Evolutionary conservation across 331 rosid genomes (phyloP).

Genomic region (Prunus yedoensis): DNA sequence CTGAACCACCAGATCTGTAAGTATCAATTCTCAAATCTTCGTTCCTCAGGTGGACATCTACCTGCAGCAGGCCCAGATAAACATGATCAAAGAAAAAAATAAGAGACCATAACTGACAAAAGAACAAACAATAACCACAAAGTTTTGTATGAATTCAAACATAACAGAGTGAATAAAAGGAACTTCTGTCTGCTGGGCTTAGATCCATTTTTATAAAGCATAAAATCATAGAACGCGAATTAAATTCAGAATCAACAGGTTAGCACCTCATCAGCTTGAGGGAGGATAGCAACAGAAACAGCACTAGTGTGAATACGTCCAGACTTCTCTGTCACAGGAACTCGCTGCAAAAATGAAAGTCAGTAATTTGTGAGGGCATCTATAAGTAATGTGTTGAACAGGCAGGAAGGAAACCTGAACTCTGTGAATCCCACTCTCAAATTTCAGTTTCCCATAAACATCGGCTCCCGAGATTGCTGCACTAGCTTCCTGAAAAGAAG

Average conservation of each 20-base stretch:
- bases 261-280: slow-evolving; percentile 88
- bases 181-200: neutral
- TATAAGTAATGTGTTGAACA: slow-evolving; percentile 14
- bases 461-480: neutral
- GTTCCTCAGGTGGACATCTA: slow-evolving; percentile 82
- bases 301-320: slow-evolving; percentile 98
- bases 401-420: slow-evolving; percentile 65
- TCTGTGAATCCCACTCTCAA: slow-evolving; percentile 94
- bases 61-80: slow-evolving; percentile 45
- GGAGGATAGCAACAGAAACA: slow-evolving; percentile 91
- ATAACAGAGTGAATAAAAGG: neutral
- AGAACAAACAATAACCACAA: neutral
- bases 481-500: no score
- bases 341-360: slow-evolving; percentile 54
- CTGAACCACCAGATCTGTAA: slow-evolving; percentile 88
- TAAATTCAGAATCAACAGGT: neutral
- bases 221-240: no score
- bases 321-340: slow-evolving; percentile 80
- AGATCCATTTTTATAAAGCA: no score
- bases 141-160: neutral
- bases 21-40: slow-evolving; percentile 83
- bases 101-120: neutral
- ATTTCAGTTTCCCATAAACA: slow-evolving; percentile 84
- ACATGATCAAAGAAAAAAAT: slow-evolving; percentile 1
- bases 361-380: slow-evolving; percentile 9